Conservation (phyloP, 1,139 yeast species). For the Candida tunisiensis region DNA sequence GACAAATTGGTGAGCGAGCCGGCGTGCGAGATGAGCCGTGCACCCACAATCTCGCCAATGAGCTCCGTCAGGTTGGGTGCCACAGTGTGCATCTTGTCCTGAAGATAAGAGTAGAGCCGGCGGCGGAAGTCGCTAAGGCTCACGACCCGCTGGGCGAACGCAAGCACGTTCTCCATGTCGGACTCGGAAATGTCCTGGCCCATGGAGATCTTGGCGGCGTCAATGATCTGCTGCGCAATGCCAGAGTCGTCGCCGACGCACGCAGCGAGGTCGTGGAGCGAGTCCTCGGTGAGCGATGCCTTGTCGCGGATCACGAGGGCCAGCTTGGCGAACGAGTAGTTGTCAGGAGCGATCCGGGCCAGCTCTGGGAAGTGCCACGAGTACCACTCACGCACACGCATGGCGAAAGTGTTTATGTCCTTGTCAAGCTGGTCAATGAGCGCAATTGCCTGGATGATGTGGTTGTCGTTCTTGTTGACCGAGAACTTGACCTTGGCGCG, state of each 20-base stretch:
- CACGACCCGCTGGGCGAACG: slow-evolving; percentile 90
- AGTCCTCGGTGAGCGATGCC: slow-evolving; percentile 56
- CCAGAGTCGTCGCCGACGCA: slow-evolving; percentile 87
- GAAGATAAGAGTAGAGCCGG: slow-evolving; percentile 71
- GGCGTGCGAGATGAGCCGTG: slow-evolving; percentile 93
- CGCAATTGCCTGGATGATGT: slow-evolving; percentile 97
- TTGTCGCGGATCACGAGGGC: slow-evolving; percentile 79
- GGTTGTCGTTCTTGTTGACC: slow-evolving; percentile 96
- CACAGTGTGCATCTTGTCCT: slow-evolving; percentile 92
- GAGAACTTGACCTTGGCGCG: slow-evolving; percentile 98
- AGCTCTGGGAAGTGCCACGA: slow-evolving; percentile 99
- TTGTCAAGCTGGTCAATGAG: slow-evolving; percentile 91
- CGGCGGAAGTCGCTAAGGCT: slow-evolving; percentile 86
- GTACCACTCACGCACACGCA: slow-evolving; percentile 99
- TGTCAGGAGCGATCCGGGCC: slow-evolving; percentile 89
- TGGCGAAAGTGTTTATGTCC: slow-evolving; percentile 92
- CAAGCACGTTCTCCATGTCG: slow-evolving; percentile 79
- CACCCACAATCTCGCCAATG: slow-evolving; percentile 98
- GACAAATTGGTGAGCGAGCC: slow-evolving; percentile 94
- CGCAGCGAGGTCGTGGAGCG: slow-evolving; percentile 51
- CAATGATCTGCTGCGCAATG: slow-evolving; percentile 81
- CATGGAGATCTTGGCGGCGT: slow-evolving; percentile 91
- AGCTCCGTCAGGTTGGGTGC: slow-evolving; percentile 96
- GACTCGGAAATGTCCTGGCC: slow-evolving; percentile 95
- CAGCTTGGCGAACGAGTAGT: slow-evolving; percentile 72